Evolutionary conservation across 2,329 filamentous ascomycete genomes (phyloP), one percentile per base, ranked within the genome.

Genomic region (Trichophyton simii): DNA sequence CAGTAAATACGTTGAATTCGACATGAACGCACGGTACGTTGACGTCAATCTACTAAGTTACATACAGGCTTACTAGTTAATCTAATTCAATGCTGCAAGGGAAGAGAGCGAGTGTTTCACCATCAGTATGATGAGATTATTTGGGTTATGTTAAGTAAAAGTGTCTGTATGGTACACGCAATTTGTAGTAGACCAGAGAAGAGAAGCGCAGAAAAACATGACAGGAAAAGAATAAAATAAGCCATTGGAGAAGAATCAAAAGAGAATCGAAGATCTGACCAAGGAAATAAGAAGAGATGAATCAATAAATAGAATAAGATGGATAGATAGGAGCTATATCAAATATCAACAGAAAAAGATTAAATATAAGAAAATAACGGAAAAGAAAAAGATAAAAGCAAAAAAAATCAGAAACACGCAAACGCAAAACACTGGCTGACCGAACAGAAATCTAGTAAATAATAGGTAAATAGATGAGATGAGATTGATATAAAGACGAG

Each of bases 71-170:
- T 25, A 44, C n/a, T n/a, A 44, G 15, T 20, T 52, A 20, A 13
- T 20, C 6, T 25, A 20, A 52, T 28, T 54, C 28, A 31, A 20
- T n/a, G 9, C 11, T n/a, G 18, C 22, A 5, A n/a, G 50, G 28
- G 13, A 52, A 3, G 31, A 25, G 15, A 25, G 34, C 22, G 8
- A 25, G 34, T 13, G 8, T 9, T 58, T 58, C 52, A 57, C 60
- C 60, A 61, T 50, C 55, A 54, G n/a, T 52, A 62, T 48, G 55
- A 58, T 42, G 55, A 58, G 20, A 41, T 41, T 58, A 25, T 22
- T 42, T 58, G 18, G 34, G 9, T 34, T 38, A 57, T 57, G 15
- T n/a, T 38, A 34, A 11, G 38, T 58, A 38, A 38, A 38, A 38
- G 34, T 36, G 34, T 38, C 34, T 58, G 18, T 57, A 58, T 61